Evolutionary conservation across 306 rosid species (phyloP).

Genomic region (Vigna hirtella): DNA sequence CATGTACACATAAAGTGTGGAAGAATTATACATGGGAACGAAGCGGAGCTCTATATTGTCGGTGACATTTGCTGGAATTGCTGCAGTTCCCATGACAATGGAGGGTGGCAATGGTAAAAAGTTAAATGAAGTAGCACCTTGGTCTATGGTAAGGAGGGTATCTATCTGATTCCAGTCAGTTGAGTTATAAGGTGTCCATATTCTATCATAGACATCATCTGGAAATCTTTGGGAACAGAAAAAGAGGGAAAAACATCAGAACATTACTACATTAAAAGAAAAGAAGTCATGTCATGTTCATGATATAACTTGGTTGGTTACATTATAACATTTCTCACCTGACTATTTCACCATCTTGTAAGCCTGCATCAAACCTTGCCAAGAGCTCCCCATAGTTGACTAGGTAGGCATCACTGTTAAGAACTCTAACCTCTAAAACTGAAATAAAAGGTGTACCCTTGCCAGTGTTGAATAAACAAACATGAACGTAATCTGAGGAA

Average conservation of each 20-base stretch:
- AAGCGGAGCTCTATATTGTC: constrained; percentile 32
- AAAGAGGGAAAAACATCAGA: neutral
- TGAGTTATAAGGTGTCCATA: constrained; percentile 50
- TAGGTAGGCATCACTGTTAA: constrained; percentile 48
- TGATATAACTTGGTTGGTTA: constrained; percentile 9
- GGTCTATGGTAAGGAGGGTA: constrained; percentile 37
- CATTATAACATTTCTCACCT: constrained; percentile 43
- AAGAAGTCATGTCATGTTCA: neutral
- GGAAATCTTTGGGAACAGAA: constrained; percentile 45
- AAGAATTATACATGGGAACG: constrained; percentile 38
- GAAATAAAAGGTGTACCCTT: constrained; percentile 59
- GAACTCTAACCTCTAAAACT: constrained; percentile 54
- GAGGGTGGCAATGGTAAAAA: constrained; percentile 47
- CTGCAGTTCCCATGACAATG: constrained; percentile 45
- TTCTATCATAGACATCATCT: constrained; percentile 55
- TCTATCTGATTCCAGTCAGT: constrained; percentile 42
- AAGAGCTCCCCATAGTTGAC: constrained; percentile 40
- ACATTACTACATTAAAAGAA: neutral
- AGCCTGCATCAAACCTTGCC: constrained; percentile 51
- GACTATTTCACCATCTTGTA: constrained; percentile 21
- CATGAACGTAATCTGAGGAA: constrained; percentile 49
- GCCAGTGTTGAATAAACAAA: constrained; percentile 46
- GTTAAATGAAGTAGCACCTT: constrained; percentile 23
- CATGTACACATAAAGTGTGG: constrained; percentile 37
- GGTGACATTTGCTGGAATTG: constrained; percentile 43